Conservation (phyloP, 177 flowering plant genomes). For the Vitis hybrid region DNA sequence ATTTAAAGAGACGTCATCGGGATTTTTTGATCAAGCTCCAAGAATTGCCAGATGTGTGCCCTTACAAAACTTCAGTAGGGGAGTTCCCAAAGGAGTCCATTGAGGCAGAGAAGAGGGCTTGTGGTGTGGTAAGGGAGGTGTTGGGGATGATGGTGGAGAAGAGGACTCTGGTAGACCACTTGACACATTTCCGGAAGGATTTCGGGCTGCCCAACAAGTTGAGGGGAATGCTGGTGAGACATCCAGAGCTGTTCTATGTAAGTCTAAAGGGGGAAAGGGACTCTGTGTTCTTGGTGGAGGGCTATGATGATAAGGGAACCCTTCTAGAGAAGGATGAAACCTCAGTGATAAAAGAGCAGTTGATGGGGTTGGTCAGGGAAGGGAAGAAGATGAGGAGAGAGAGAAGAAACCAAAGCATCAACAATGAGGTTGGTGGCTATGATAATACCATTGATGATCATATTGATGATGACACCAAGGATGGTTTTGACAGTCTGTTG, state of each 20-base stretch:
- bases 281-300: conserved; percentile 86
- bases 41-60: conserved; percentile 66
- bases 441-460: conserved; percentile 7
- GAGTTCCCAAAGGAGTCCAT: conserved; percentile 49
- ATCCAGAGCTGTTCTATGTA: conserved; percentile 92
- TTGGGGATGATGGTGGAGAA: conserved; percentile 82
- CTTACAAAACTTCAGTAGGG: conserved; percentile 40
- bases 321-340: conserved; percentile 65
- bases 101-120: conserved; percentile 87
- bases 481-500: conserved; percentile 35
- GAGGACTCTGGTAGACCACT: conserved; percentile 82
- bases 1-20: conserved; percentile 66
- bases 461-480: conserved; percentile 14
- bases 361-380: conserved; percentile 62
- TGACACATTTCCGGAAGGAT: conserved; percentile 86
- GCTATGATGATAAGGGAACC: conserved; percentile 68
- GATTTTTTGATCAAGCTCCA: conserved; percentile 62
- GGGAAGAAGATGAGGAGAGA: conserved; percentile 74
- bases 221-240: conserved; percentile 84
- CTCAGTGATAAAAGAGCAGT: conserved; percentile 39
- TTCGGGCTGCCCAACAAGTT: conserved; percentile 81
- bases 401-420: conserved; percentile 31
- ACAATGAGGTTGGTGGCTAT: not conserved
- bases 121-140: conserved; percentile 85
- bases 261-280: conserved; percentile 85